Evolutionary conservation across 129 eudicot species (phyloP).

Genomic region (Lactuca sativa): DNA sequence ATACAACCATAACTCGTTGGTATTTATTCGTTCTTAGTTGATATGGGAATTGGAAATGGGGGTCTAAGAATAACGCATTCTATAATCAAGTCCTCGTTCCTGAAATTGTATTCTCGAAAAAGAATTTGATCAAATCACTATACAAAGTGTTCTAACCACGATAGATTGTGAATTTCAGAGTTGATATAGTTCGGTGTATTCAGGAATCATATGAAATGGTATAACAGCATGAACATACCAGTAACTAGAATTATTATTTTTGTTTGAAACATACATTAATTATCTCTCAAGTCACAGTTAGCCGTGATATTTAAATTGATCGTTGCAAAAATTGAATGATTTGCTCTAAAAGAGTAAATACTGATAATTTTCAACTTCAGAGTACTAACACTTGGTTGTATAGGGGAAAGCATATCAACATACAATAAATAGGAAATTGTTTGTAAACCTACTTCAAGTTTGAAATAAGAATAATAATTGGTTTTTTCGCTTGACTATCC

Average conservation of each 20-base stretch:
- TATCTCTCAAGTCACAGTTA: too few species aligned
- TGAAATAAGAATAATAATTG: too few species aligned
- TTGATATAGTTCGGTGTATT: background rate
- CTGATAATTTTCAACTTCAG: too few species aligned
- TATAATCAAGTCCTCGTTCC: background rate
- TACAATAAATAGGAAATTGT: too few species aligned
- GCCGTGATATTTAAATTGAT: too few species aligned
- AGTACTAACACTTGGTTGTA: too few species aligned
- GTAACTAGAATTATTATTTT: background rate
- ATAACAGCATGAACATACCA: background rate
- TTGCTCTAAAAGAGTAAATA: too few species aligned
- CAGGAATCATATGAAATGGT: background rate
- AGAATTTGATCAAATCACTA: background rate
- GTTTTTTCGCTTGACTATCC: too few species aligned
- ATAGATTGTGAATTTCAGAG: background rate
- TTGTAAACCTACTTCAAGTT: too few species aligned
- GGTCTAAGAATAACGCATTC: background rate
- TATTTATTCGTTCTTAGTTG: slow-evolving; percentile 20
- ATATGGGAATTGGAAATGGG: background rate
- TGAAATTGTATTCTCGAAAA: background rate
- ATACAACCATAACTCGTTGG: slow-evolving; percentile 58
- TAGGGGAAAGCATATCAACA: too few species aligned
- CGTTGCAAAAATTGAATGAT: too few species aligned
- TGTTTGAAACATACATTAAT: background rate
- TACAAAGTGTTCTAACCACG: background rate